phyloP scores from a whole-genome alignment of 2,329 filamentous ascomycete genomes.

The Colletotrichum sansevieriae region DNA sequence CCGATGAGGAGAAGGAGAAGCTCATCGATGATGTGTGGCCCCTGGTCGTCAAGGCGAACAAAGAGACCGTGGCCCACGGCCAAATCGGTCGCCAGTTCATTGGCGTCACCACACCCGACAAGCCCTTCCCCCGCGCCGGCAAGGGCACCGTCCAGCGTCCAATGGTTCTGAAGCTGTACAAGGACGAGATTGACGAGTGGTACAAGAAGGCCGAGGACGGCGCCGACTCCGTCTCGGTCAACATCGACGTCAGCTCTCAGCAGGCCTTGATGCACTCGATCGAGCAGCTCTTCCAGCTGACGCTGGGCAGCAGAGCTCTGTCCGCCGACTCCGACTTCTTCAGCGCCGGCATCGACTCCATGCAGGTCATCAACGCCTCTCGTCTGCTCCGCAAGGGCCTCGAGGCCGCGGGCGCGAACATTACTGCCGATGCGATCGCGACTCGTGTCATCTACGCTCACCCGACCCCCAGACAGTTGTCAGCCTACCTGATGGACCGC shows the following conservation, averaged over 20 bases:
- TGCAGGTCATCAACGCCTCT: conserved; percentile 54
- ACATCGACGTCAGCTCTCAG: conserved; percentile 51
- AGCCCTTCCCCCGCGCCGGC: conserved; percentile 58
- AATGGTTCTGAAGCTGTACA: conserved; percentile 55
- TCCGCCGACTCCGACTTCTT: conserved; percentile 54
- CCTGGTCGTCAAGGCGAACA: conserved; percentile 57
- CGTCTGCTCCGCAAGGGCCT: conserved; percentile 52
- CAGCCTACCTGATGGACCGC: conserved; percentile 49
- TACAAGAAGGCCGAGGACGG: conserved; percentile 55
- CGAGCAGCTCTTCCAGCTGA: conserved; percentile 42
- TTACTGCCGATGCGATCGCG: conserved; percentile 52
- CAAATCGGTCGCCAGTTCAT: conserved; percentile 58
- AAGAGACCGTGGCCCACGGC: conserved; percentile 55
- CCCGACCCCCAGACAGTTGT: conserved; percentile 52
- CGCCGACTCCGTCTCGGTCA: conserved; percentile 56
- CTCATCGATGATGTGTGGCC: conserved; percentile 62
- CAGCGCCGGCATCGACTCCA: conserved; percentile 54
- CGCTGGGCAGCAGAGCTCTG: conserved; percentile 41
- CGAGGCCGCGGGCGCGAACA: conserved; percentile 48
- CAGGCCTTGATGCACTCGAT: conserved; percentile 46
- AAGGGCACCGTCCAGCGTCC: conserved; percentile 62
- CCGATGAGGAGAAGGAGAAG: conserved; percentile 39
- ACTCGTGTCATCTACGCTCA: conserved; percentile 56
- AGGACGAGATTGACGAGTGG: conserved; percentile 57
- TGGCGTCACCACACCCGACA: conserved; percentile 52